Base-by-base conservation (phyloP, 306 rosid species). In the Trifolium subterraneum region DNA sequence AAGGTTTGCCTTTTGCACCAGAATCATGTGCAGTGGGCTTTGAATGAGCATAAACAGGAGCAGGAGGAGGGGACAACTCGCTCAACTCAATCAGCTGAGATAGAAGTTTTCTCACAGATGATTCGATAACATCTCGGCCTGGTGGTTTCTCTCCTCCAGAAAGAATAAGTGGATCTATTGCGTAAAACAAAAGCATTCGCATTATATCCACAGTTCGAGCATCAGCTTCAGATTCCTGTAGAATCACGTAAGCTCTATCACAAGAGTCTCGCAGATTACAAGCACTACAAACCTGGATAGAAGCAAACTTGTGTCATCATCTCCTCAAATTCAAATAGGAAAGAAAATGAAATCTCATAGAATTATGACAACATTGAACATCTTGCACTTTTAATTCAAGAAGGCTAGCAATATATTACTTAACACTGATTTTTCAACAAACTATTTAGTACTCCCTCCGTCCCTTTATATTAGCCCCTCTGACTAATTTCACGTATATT, bases 201-300 rank as follows among this genome's bases (percentile, higher is more conserved):
- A 89, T 89, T 71, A 92, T 18, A 92, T 95, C 99, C 87, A 90
- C 96, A 10, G 99, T 95, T 52, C 98, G 86, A 58, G 92, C 94
- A 72, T 83, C 78, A 19, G 86, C 91, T 79, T 92, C 92, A 56
- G 63, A 13, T 66, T 84, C 89, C 74, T 88, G 84, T 48, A 92
- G 73, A 84, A 88, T 81, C 47, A 80, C 90, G 85, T 95, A 95
- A 64, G 99, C 95, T 78, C 96, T 88, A 80, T 92, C 99, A 79
- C 99, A 95, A 35, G 99, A 90, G 66, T 85, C 94, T 72, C 93
- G 88, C 56, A 94, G 84, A 54, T 78, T 85, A 86, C 99, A 94
- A 79, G 85, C 76, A 82, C 98, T 68, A 59, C 99, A 94, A 64
- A 86, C 98, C 99, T 94, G 88, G 35, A 84, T 38, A 64, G 45